Evolutionary conservation across 2,329 filamentous ascomycete species (phyloP).

Genomic region (Talaromyces rugulosus): DNA sequence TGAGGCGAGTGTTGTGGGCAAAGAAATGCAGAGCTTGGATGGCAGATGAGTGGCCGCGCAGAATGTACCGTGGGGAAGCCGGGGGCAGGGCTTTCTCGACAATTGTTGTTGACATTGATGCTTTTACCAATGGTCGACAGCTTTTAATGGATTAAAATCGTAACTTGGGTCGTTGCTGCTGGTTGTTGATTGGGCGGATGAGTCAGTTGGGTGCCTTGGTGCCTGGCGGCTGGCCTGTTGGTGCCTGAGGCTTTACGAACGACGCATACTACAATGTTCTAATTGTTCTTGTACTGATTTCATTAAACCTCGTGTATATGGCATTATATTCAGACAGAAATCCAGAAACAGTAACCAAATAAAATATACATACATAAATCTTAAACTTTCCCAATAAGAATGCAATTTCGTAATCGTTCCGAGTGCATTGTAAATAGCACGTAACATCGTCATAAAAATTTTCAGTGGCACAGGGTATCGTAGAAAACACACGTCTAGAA

Average conservation of each 20-base stretch:
- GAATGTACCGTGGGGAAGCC: conserved; percentile 62
- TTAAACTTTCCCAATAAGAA: background rate
- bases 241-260: background rate
- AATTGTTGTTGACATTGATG: conserved; percentile 5
- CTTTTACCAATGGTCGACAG: background rate
- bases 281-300: background rate
- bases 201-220: background rate
- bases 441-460: background rate
- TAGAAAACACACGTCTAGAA: background rate
- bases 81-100: conserved; percentile 33
- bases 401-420: background rate
- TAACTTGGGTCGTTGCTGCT: background rate
- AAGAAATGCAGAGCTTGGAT: conserved; percentile 75
- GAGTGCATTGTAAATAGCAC: background rate
- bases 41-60: conserved; percentile 79
- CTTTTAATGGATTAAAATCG: background rate
- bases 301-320: background rate
- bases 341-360: background rate
- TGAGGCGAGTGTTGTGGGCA: conserved; percentile 67
- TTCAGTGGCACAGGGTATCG: background rate
- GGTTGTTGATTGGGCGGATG: background rate
- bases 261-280: background rate
- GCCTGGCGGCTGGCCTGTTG: background rate
- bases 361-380: background rate
- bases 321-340: background rate